Base-by-base conservation (phyloP, 306 rosid species). In the Pyrus communis region DNA sequence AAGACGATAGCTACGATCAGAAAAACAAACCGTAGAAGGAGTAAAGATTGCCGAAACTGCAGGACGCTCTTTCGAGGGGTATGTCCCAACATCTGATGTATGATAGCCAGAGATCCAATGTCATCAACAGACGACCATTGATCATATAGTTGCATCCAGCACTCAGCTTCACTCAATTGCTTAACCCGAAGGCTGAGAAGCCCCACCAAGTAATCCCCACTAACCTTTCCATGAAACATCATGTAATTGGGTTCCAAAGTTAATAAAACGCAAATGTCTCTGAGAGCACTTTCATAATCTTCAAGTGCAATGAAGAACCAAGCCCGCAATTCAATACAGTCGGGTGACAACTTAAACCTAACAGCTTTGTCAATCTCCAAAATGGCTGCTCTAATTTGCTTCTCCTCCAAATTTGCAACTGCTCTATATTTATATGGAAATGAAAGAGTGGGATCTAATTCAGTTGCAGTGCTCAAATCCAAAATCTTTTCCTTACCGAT, bases 51-150 rank as follows among this genome's bases (percentile, higher is more conserved):
- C 4, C 94, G 89, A 86, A 93, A 93, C 83, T 77, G 85, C 22
- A 93, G 86, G 46, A 89, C 38, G 70, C 93, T 87, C 79, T 89
- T 90, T 71, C 78, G 83, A 10, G 94, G 96, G 58, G 89, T 87
- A 63, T 81, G 88, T 71, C 73, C 89, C 61, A 93, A 85, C 98
- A 93, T 90, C 75, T 87, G 93, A 82, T 93, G 96, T 67, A 89
- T 84, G 82, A 89, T 81, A 28, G 96, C 96, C 79, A 93, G 85
- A 76, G 96, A 93, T 79, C 93, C 96, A 9, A 93, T 75, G 71
- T 93, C 93, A 83, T 93, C 96, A 17, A 93, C 96, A 38, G 83
- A 83, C 38, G 93, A 93, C 97, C 97, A 93, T 78, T 85, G 87
- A 63, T 93, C 87, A 58, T 90, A 89, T 17, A 90, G 82, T n/a